Evolutionary conservation across 352 stramenopile genomes (phyloP).

Genomic region (Phytophthora tubulina): DNA sequence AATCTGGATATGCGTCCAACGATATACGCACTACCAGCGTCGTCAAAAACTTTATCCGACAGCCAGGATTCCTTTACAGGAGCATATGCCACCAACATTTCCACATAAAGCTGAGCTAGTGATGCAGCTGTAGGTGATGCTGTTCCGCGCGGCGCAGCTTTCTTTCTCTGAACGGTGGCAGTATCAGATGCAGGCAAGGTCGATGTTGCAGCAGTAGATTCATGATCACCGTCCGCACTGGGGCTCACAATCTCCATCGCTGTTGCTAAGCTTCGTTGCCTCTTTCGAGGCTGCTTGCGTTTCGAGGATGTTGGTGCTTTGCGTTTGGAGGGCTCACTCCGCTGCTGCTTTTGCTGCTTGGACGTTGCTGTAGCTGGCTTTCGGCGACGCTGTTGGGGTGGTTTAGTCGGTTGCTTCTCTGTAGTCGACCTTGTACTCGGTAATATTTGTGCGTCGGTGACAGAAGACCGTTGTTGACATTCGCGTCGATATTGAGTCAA

Average conservation of each 20-base stretch:
- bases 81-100: conserved; percentile 16
- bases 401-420: too few species aligned
- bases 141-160: neutral
- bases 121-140: neutral
- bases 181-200: too few species aligned
- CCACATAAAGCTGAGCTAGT: conserved; percentile 5
- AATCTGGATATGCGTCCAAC: conserved; percentile 7
- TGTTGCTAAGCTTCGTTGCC: neutral
- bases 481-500: too few species aligned
- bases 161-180: too few species aligned
- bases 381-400: too few species aligned
- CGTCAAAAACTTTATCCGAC: neutral
- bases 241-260: neutral
- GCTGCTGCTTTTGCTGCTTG: too few species aligned
- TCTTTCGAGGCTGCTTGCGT: neutral
- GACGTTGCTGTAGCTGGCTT: too few species aligned
- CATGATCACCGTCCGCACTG: neutral
- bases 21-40: conserved; percentile 26
- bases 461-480: too few species aligned
- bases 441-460: too few species aligned
- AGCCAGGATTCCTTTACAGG: conserved; percentile 26
- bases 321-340: too few species aligned
- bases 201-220: neutral
- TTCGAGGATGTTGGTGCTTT: too few species aligned
- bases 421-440: too few species aligned